phyloP scores from a whole-genome alignment of 1,284 basidiomycete species.

The Polyporus tsugae region DNA sequence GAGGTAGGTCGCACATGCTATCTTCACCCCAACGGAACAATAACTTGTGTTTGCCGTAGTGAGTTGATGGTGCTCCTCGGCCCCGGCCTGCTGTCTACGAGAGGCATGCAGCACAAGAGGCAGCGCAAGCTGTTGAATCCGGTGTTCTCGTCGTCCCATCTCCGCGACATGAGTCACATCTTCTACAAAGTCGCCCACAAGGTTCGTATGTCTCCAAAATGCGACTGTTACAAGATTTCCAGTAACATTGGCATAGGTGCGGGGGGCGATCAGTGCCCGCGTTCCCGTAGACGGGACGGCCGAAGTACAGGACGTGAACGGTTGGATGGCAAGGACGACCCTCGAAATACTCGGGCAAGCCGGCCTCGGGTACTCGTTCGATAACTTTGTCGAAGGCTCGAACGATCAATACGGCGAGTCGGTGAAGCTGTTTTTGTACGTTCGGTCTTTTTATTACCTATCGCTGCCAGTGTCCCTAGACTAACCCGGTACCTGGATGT shows the following conservation, averaged over 20 bases:
- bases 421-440: conserved; percentile 35
- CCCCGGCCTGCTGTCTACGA: conserved; percentile 5
- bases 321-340: conserved; percentile 20
- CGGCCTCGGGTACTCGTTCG: conserved; percentile 23
- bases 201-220: neutral
- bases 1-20: neutral
- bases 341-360: conserved; percentile 26
- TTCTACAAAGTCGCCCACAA: conserved; percentile 12
- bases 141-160: conserved; percentile 5
- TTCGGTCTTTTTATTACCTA: neutral
- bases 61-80: conserved; percentile 7
- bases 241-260: neutral
- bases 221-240: neutral
- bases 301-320: conserved; percentile 9
- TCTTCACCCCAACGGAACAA: neutral
- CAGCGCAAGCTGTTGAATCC: conserved; percentile 9
- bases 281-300: neutral
- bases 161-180: conserved; percentile 8
- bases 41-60: neutral
- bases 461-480: neutral
- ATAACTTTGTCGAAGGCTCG: conserved; percentile 14
- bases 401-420: conserved; percentile 32
- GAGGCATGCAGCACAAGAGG: conserved; percentile 9
- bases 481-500: neutral
- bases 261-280: conserved; percentile 11